Percentiles rank a stretch among this genome's conserved stretches.
Evolutionary conservation across 352 stramenopile species (phyloP).

Genomic region (Phytophthora pini): DNA sequence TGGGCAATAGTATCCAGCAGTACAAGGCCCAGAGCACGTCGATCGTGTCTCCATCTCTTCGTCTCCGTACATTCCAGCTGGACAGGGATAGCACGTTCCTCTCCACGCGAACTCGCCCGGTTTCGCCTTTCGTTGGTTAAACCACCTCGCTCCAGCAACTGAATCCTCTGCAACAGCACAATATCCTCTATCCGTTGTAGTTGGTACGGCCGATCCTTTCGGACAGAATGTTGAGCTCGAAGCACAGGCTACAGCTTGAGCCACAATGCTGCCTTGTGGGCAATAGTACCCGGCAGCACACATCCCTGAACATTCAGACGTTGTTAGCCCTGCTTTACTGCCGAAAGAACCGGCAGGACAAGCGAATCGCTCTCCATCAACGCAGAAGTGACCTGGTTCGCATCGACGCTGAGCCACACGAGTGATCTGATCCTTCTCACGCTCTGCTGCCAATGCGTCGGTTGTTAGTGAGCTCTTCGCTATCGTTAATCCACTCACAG

Average conservation of each 20-base stretch:
- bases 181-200: conserved; percentile 31
- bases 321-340: conserved; percentile 35
- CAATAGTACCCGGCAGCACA: conserved; percentile 79
- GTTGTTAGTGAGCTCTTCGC: conserved; percentile 16
- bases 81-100: conserved; percentile 69
- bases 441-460: conserved; percentile 18
- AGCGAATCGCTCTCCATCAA: conserved; percentile 30
- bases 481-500: conserved; percentile 14
- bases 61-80: conserved; percentile 63
- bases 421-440: conserved; percentile 18
- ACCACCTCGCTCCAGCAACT: conserved; percentile 24
- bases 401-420: conserved; percentile 55
- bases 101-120: conserved; percentile 67
- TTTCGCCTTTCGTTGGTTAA: conserved; percentile 36
- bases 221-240: conserved; percentile 48
- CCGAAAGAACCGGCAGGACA: conserved; percentile 74
- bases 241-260: conserved; percentile 39
- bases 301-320: conserved; percentile 55
- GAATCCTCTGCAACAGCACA: conserved; percentile 31
- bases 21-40: conserved; percentile 65
- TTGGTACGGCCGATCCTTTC: conserved; percentile 35
- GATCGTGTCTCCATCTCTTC: conserved; percentile 45
- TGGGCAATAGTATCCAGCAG: conserved; percentile 74
- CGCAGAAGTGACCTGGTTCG: conserved; percentile 71
- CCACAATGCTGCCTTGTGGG: conserved; percentile 54